Evolutionary conservation across 2,329 filamentous ascomycete species (phyloP), one percentile per base, ranked within the genome.

Genomic region (Escovopsis sp.): DNA sequence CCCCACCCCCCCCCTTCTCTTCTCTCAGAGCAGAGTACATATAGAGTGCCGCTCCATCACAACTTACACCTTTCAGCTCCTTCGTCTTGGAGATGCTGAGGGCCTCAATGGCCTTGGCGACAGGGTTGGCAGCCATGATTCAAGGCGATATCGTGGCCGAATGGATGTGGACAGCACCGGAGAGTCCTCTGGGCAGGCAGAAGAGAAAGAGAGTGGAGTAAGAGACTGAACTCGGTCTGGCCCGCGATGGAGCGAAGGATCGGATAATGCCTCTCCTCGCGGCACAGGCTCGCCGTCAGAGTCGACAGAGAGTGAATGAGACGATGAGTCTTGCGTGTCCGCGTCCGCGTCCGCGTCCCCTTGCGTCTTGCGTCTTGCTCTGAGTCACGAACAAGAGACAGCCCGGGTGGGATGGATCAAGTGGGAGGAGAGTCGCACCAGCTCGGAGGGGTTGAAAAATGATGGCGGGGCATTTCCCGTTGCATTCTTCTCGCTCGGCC

Each of bases 11-110:
- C n/a, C n/a, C n/a, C n/a, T n/a, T n/a, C n/a, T n/a, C n/a, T n/a
- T n/a, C n/a, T n/a, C n/a, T n/a, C n/a, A n/a, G n/a, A n/a, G n/a
- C n/a, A n/a, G n/a, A n/a, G n/a, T n/a, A 27, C 26, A 5, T 8
- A 6, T 13, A 29, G 4, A 13, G 13, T 8, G 11, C 23, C n/a
- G 10, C 12, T 36, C 42, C n/a, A n/a, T n/a, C n/a, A n/a, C n/a
- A n/a, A 58, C 63, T 37, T 58, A 65, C 66, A 41, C 69, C 69
- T 55, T 71, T 73, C 50, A 73, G 58, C 56, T 73, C 69, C 55
- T 73, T 73, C 38, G 67, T 72, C 53, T 72, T 72, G 53, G 67
- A 72, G 45, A 71, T 59, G 39, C 60, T 56, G 39, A 69, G 56
- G 42, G 53, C 57, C 52, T 68, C 66, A 54, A 70, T 58, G 51